A percentile compares a stretch with the other conserved stretches of the same genome.
These are phyloP conservation scores for Spizellomyces sp. DNA, from an alignment of 192 early-diverging fungal genomes.

Conservation along the genomic window DNA sequence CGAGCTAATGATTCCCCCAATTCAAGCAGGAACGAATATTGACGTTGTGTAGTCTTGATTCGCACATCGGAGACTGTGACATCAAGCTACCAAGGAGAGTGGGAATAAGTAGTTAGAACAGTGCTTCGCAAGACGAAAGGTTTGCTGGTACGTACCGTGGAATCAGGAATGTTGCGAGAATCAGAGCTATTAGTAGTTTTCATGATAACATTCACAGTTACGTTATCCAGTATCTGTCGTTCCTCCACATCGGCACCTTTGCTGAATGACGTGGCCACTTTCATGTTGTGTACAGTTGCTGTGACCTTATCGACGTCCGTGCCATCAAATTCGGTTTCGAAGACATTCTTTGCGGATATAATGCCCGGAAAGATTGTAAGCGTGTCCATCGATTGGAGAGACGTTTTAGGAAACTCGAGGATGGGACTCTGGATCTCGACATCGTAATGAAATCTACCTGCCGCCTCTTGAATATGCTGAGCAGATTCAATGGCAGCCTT, in stretches of 20 bases:
- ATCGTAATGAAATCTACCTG: constrained; percentile 83
- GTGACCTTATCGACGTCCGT: constrained; percentile 41
- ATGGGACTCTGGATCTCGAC: constrained; percentile 84
- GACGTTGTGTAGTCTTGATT: constrained; percentile 77
- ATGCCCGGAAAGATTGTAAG: constrained; percentile 82
- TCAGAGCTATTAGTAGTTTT: not conserved
- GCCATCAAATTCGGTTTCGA: constrained; percentile 53
- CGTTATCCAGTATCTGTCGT: constrained; percentile 82
- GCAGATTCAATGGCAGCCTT: constrained; percentile 79
- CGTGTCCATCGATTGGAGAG: constrained; percentile 56
- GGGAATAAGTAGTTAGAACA: not conserved
- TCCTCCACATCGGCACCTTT: constrained; percentile 28
- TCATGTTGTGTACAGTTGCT: constrained; percentile 39
- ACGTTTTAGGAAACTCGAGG: constrained; percentile 73
- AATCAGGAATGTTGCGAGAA: not conserved
- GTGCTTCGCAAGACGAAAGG: too few species aligned
- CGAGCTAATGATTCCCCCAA: constrained; percentile 51
- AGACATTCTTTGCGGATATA: constrained; percentile 81
- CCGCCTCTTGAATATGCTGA: constrained; percentile 73
- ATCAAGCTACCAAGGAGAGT: constrained; percentile 42
- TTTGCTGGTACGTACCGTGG: not conserved
- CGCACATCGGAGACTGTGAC: constrained; percentile 73
- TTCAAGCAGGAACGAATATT: constrained; percentile 82
- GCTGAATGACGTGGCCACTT: constrained; percentile 40
- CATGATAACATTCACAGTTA: constrained; percentile 76